Conservation (phyloP, 148 eudicot species). For the Chenopodium berlandieri region DNA sequence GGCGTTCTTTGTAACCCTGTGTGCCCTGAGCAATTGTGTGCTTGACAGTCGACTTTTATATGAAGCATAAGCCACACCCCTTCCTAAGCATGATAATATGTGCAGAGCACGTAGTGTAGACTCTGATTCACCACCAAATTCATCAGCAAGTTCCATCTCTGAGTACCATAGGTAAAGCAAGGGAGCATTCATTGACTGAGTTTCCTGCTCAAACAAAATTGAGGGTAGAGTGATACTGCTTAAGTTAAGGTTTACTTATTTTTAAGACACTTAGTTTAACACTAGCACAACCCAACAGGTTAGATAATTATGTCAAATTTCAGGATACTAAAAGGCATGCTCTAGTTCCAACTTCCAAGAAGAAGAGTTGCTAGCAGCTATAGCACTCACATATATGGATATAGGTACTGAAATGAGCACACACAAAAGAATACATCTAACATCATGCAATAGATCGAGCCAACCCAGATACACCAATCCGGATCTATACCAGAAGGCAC, state of each 20-base stretch:
- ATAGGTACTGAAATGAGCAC: not conserved
- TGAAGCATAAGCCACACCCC: slow-evolving; percentile 66
- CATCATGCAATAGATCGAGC: not conserved
- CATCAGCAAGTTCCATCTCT: slow-evolving; percentile 60
- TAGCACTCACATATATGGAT: not conserved
- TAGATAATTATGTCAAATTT: not conserved
- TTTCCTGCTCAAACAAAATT: slow-evolving; percentile 49
- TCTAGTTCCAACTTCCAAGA: not conserved
- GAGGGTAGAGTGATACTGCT: not conserved
- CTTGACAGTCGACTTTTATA: slow-evolving; percentile 66
- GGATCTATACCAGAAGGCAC: no score
- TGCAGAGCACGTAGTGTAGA: slow-evolving; percentile 64
- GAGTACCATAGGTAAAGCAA: slow-evolving; percentile 78
- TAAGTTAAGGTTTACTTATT: not conserved
- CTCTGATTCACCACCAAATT: slow-evolving; percentile 40
- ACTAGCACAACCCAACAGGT: not conserved
- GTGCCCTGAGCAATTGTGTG: slow-evolving; percentile 79
- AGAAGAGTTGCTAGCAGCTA: not conserved
- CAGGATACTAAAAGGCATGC: not conserved
- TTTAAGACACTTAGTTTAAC: not conserved
- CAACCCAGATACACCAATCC: no score
- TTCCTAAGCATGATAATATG: slow-evolving; percentile 79
- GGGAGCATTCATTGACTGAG: slow-evolving; percentile 48
- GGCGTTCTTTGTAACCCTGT: slow-evolving; percentile 77
- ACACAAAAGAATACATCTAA: not conserved